Evolutionary conservation across 306 rosid species (phyloP).

Genomic region (Inga leiocalycina): DNA sequence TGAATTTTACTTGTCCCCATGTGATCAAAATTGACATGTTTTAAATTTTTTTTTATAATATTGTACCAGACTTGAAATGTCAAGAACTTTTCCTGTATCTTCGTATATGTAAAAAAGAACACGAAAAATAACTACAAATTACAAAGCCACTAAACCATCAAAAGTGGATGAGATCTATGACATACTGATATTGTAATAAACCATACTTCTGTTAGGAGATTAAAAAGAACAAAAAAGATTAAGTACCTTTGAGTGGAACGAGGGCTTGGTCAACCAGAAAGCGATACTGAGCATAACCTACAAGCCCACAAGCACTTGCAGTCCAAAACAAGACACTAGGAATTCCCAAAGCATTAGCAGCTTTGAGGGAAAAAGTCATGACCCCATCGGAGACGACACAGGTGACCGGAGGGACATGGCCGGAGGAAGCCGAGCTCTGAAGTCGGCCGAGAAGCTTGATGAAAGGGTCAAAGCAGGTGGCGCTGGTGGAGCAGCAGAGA

Average conservation of each 20-base stretch:
- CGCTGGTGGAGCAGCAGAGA: conserved; percentile 9
- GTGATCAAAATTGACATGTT: too few species aligned
- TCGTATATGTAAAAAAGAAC: too few species aligned
- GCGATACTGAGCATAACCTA: conserved; percentile 20
- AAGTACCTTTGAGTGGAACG: conserved; percentile 34
- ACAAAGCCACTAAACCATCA: not conserved
- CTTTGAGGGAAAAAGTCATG: conserved; percentile 27
- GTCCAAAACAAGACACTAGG: conserved; percentile 29
- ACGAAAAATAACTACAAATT: too few species aligned
- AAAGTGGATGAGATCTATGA: not conserved
- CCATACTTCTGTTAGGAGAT: not conserved
- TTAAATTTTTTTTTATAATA: too few species aligned
- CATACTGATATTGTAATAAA: too few species aligned
- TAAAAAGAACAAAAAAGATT: too few species aligned
- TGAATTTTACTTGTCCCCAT: too few species aligned
- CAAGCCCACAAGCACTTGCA: conserved; percentile 23
- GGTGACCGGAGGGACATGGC: conserved; percentile 1
- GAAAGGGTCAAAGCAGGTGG: conserved; percentile 8
- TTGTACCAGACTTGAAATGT: too few species aligned
- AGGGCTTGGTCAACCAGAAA: conserved; percentile 7
- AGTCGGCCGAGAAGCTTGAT: not conserved
- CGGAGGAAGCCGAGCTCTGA: not conserved
- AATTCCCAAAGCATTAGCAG: conserved; percentile 14
- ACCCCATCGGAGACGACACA: conserved; percentile 18
- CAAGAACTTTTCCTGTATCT: too few species aligned